phyloP scores from a whole-genome alignment of 306 rosid genomes.

The Pachyrhizus erosus region DNA sequence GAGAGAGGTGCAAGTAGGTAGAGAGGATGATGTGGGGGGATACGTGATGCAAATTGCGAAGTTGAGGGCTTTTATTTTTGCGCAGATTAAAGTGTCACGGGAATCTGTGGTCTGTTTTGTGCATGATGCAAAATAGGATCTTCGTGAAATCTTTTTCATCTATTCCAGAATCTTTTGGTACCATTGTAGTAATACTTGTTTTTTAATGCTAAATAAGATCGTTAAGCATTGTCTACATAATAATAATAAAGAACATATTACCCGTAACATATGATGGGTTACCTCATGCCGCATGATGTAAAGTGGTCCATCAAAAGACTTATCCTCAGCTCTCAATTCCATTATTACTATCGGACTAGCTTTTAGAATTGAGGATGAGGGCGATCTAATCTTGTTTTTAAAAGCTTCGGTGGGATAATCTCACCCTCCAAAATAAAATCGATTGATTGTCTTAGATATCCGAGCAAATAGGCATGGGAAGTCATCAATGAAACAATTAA shows the following conservation, averaged over 20 bases:
- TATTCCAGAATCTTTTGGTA: constrained; percentile 47
- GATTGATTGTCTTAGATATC: constrained; percentile 36
- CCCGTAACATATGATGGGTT: constrained; percentile 41
- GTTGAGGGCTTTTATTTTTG: constrained; percentile 40
- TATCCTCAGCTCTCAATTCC: constrained; percentile 3
- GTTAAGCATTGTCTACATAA: neutral
- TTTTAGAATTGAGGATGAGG: too few relatives aligned
- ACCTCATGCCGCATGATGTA: constrained; percentile 36
- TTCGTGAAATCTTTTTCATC: constrained; percentile 43
- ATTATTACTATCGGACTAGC: too few relatives aligned
- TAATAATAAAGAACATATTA: constrained; percentile 4
- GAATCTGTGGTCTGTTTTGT: constrained; percentile 57
- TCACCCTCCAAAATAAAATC: constrained; percentile 25
- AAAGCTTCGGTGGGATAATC: constrained; percentile 20
- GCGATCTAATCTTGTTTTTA: too few relatives aligned
- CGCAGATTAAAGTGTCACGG: constrained; percentile 77
- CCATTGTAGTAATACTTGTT: constrained; percentile 8
- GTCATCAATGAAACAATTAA: constrained; percentile 21
- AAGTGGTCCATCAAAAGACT: constrained; percentile 36
- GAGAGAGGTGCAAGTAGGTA: constrained; percentile 20
- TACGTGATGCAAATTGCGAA: constrained; percentile 32
- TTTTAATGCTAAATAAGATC: constrained; percentile 5
- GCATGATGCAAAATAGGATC: constrained; percentile 52
- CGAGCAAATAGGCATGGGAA: constrained; percentile 34
- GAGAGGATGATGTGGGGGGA: constrained; percentile 23